Base-by-base conservation (phyloP, 2,329 filamentous ascomycete species). In the Alternaria solani region DNA sequence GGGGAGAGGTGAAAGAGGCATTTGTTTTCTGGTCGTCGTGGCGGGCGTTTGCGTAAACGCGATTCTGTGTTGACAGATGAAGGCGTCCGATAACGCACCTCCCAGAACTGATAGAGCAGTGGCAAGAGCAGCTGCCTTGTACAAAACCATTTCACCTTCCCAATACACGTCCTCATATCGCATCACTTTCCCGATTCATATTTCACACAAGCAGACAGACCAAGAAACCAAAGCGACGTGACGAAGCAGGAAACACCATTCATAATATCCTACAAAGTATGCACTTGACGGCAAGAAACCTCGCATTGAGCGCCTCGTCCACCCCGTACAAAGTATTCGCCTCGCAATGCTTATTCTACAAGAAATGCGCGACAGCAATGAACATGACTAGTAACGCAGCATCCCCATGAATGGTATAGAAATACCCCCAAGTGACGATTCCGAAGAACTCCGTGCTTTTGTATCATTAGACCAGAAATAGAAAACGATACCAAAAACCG, bases 311-410 rank as follows among this genome's bases (percentile, higher is more conserved):
- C 38, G 54, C 28, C 28, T 36, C 47, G 53, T 49, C 42, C 56
- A 48, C 51, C 39, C 52, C 49, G 42, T 61, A 41, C 44, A 61
- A 57, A 32, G 65, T 49, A 14, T 36, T 67, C 65, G 63, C 65
- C 65, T 57, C 57, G 62, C 61, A 67, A 67, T 66, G 66, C 63
- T 64, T 66, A 66, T 60, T 68, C 65, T 68, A 68, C 65, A 68
- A 57, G 61, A 65, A 49, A 64, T 57, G 55, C 57, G 61, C 34
- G 16, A 38, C 59, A 66, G 55, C 47, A 63, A 63, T 23, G 41
- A 39, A 55, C 61, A 49, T 56, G 42, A 59, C 58, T 63, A 65
- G 47, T 61, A 65, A 62, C 53, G 43, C 47, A 44, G 48, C 42
- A 54, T 62, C 58, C 49, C 55, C 44, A 51, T 51, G 46, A 62